Evolutionary conservation across 1,139 yeast species (phyloP).

Genomic region (Taphrina betulina): DNA sequence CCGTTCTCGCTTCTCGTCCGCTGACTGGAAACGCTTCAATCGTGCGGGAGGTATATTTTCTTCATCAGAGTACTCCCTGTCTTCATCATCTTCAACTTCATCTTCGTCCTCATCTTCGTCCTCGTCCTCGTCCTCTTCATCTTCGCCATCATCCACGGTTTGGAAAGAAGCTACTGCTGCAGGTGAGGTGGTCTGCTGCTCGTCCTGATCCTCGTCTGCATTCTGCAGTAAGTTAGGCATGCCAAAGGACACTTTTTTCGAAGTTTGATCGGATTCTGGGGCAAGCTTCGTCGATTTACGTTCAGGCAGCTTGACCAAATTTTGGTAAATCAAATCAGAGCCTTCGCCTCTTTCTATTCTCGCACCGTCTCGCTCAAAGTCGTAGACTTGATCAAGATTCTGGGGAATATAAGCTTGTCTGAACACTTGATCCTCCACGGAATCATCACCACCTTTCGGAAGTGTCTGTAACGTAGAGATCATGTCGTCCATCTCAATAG

Average conservation of each 20-base stretch:
- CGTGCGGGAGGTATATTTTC: constrained; percentile 41
- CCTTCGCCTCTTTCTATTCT: constrained; percentile 79
- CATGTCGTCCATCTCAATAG: constrained; percentile 50
- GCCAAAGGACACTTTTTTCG: constrained; percentile 37
- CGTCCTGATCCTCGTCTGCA: constrained; percentile 39
- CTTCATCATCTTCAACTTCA: constrained; percentile 46
- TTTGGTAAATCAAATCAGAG: constrained; percentile 59
- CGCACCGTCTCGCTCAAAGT: constrained; percentile 77
- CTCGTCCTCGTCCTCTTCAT: constrained; percentile 45
- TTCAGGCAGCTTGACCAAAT: constrained; percentile 41
- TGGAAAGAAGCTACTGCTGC: constrained; percentile 11
- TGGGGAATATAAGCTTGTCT: constrained; percentile 83
- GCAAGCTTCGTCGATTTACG: constrained; percentile 36
- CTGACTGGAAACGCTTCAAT: constrained; percentile 61
- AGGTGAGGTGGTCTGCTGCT: constrained; percentile 36
- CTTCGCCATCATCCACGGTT: constrained; percentile 42
- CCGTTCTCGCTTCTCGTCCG: constrained; percentile 76
- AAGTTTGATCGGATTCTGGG: constrained; percentile 39
- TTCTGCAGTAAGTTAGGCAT: constrained; percentile 38
- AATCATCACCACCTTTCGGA: constrained; percentile 25
- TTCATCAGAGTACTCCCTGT: constrained; percentile 42
- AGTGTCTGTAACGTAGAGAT: constrained; percentile 40
- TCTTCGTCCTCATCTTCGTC: constrained; percentile 47
- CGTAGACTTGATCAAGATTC: constrained; percentile 51
- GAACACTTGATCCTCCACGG: constrained; percentile 58